Percentiles rank a stretch among this genome's conserved stretches.
Evolutionary conservation across 139 green algal genomes (phyloP).

Genomic region (Astrephomene gubernaculifera): DNA sequence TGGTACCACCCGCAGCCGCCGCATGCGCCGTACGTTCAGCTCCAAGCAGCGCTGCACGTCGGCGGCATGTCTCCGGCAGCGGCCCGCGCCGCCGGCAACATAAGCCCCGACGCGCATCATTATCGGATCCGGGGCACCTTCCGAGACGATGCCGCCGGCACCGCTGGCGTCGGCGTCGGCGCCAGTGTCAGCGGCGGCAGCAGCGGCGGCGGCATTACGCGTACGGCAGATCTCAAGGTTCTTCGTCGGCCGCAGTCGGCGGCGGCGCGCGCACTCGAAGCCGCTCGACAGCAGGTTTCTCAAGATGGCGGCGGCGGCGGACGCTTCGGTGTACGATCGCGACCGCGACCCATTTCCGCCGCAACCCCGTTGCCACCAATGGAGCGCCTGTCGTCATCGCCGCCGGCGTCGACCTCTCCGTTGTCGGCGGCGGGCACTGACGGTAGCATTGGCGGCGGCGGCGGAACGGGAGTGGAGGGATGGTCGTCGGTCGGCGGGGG

Average conservation of each 20-base stretch:
- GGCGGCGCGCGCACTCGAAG: neutral
- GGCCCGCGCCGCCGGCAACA: slow-evolving; percentile 7
- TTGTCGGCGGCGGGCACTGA: neutral
- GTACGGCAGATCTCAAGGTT: neutral
- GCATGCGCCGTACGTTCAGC: no score
- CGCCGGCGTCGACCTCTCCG: neutral
- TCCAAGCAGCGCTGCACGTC: slow-evolving; percentile 3
- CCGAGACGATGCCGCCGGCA: neutral
- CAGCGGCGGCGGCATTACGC: neutral
- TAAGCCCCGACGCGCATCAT: neutral
- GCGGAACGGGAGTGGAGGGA: neutral
- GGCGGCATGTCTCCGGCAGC: neutral
- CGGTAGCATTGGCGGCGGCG: neutral
- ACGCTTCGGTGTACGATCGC: neutral
- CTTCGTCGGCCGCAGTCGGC: slow-evolving; percentile 10
- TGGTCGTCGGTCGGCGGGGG: no score
- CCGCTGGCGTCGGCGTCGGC: neutral
- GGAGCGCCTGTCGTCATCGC: neutral
- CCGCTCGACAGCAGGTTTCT: neutral
- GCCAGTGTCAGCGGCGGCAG: no score
- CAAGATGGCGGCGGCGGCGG: neutral
- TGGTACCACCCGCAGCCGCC: no score
- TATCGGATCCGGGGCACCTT: neutral
- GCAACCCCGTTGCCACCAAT: neutral
- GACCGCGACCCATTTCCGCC: neutral